phyloP scores from a whole-genome alignment of 768 basidiomycete genomes.

The Lentinula detonsa region DNA sequence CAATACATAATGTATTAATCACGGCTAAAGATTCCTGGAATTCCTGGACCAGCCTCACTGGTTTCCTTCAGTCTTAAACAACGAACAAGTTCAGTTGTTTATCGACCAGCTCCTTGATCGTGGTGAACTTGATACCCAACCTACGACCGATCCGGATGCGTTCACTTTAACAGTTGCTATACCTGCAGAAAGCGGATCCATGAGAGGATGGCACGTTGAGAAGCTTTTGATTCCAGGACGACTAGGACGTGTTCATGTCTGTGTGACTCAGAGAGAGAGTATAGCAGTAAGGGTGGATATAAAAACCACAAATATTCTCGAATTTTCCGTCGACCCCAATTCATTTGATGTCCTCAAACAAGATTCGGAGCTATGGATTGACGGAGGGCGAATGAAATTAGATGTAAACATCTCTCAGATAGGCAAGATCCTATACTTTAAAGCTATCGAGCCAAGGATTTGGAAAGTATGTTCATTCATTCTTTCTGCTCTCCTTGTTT shows the following conservation, averaged over 20 bases:
- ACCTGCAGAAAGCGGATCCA: slow-evolving; percentile 62
- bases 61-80: slow-evolving; percentile 57
- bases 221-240: slow-evolving; percentile 59
- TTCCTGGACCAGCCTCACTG: slow-evolving; percentile 62
- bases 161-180: slow-evolving; percentile 74
- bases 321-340: slow-evolving; percentile 6
- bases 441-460: slow-evolving; percentile 17
- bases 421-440: slow-evolving; percentile 13
- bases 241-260: slow-evolving; percentile 25
- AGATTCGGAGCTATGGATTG: background rate
- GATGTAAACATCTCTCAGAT: background rate
- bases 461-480: slow-evolving; percentile 13
- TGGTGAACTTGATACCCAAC: slow-evolving; percentile 2
- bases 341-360: background rate
- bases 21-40: slow-evolving; percentile 48
- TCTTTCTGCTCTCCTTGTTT: background rate
- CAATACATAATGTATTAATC: background rate
- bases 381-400: background rate
- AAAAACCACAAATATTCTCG: slow-evolving; percentile 18
- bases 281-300: slow-evolving; percentile 5
- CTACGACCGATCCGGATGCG: slow-evolving; percentile 10
- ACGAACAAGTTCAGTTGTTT: slow-evolving; percentile 49
- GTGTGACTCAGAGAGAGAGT: background rate
- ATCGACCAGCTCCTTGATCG: slow-evolving; percentile 23
- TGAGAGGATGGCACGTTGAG: slow-evolving; percentile 67